These are phyloP conservation scores for Diaporthe aspalathi DNA, from an alignment of 2,329 filamentous ascomycete species.

Conservation along the genomic window DNA sequence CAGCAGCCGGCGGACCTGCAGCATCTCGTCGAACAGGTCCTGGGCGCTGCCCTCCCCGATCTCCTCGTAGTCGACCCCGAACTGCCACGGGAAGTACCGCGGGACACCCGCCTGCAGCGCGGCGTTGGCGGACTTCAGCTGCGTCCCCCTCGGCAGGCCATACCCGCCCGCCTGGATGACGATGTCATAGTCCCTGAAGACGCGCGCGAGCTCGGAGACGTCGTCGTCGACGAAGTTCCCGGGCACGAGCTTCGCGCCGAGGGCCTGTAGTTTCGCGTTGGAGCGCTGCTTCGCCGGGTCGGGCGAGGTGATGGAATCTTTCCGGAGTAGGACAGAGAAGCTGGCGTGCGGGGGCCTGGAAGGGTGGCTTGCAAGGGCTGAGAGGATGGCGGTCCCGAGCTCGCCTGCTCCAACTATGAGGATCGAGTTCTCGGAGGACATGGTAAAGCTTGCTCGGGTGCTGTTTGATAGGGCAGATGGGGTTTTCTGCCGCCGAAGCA, in stretches of 20 bases:
- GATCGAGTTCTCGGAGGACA: constrained; percentile 48
- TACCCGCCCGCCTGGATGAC: constrained; percentile 74
- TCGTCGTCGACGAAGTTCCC: constrained; percentile 58
- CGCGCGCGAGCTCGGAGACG: constrained; percentile 50
- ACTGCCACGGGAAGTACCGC: constrained; percentile 78
- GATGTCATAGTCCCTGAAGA: constrained; percentile 61
- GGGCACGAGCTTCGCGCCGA: constrained; percentile 55
- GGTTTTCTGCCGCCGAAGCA: background rate
- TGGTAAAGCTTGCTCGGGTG: background rate
- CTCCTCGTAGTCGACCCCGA: constrained; percentile 76
- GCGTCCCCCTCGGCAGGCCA: constrained; percentile 63
- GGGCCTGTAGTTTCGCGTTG: constrained; percentile 49
- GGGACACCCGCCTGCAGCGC: constrained; percentile 61
- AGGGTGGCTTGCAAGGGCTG: constrained; percentile 61
- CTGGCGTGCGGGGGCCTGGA: constrained; percentile 46
- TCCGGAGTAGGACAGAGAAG: constrained; percentile 67
- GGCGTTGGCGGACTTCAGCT: constrained; percentile 68
- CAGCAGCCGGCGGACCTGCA: constrained; percentile 66
- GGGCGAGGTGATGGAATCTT: constrained; percentile 55
- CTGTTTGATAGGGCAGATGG: background rate
- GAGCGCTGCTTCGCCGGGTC: constrained; percentile 51
- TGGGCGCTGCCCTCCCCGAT: constrained; percentile 70
- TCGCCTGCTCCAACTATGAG: constrained; percentile 76
- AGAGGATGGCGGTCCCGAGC: constrained; percentile 68
- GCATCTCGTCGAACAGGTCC: constrained; percentile 76